Evolutionary conservation across 768 basidiomycete genomes (phyloP), one percentile per base, ranked within the genome.

Genomic region (Exidia glandulosa): DNA sequence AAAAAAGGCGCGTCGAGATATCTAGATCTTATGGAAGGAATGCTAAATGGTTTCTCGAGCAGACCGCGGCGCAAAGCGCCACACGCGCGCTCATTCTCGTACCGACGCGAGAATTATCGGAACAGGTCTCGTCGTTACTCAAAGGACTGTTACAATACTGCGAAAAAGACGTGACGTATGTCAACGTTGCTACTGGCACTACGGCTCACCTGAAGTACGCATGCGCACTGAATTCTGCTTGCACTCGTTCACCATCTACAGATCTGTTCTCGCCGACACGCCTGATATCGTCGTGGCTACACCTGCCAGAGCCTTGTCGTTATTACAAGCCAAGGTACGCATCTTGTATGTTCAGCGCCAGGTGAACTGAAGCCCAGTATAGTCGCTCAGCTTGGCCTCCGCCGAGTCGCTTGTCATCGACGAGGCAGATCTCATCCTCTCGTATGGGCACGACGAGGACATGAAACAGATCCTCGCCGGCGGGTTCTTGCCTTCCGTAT

Each of bases 401-500:
- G 74, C 98, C 32, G 88, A 92, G 52, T 88, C 89, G 3, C 82
- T 99, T 19, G 88, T 95, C 31, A 94, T 99, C 60, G 96, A 99
- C 69, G 96, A 99, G 73, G 96, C 96, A 27, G 96, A 98, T 69
- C 82, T 98, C 36, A 89, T 99, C 58, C 79, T 99, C 25, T 97
- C 94, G 0, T 99, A 98, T 69, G 96, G 96, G 2, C 92, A 98
- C 64, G 88, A 94, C 62, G 90, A 94, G 67, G 91, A 94, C 61
- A 81, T 94, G 50, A 82, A 85, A 30, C 81, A 85, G 61, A 79
- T 85, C 50, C 85, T 76, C 57, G 29, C 25, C 25, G 78, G 73
- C 59, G 89, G 83, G 54, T 86, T 81, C 71, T 80, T 88, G 32
- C 92, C 87, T 58, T 87, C 84, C 70, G 83, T 88, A 62, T 90